Base-by-base conservation (phyloP, 208 protist genomes). In the Naegleria fowleri region DNA sequence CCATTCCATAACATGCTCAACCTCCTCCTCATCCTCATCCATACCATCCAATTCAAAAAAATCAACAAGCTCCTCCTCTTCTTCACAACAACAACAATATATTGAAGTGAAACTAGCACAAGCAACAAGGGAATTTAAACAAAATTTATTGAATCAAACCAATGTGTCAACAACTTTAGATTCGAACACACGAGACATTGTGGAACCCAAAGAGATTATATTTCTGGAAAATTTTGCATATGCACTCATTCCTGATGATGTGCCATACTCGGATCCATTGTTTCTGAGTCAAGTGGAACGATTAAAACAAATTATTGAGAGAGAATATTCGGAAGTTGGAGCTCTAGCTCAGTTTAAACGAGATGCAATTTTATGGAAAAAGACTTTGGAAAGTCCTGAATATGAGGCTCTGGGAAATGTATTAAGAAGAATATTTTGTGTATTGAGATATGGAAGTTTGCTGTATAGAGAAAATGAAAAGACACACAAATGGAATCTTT, bases 371-470 rank as follows among this genome's bases (percentile, higher is more conserved):
- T 19, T 89, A 29, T 89, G 86, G 86, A 39, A 5, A 5, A 67
- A 9, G 41, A 89, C 86, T 75, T 67, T 89, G 25, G 13, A 67
- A 41, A 38, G 59, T 67, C 41, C 86, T 22, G 86, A 40, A 41
- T 38, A n/a, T 33, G 13, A 33, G 3, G 4, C 19, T 22, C 0
- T 33, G 40, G 48, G 48, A 15, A 29, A 41, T 67, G 39, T 89
- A 38, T 29, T 89, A 11, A 55, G 36, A 67, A 55, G 86, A 55
- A 67, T 89, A n/a, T 67, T 89, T 67, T 43, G 25, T 39, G 86
- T 89, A 11, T 41, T 89, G 48, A 89, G 86, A 89, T 89, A 67
- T 89, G 86, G 86, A 38, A 43, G 86, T 29, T 67, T 89, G 25
- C 13, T 67, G 41, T 89, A 89, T 67, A 38, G 48, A 43, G 22